A percentile compares a stretch with the other conserved stretches of the same genome.
Conservation (phyloP, 768 basidiomycete species). For the Omphalotus guepiniiformis region DNA sequence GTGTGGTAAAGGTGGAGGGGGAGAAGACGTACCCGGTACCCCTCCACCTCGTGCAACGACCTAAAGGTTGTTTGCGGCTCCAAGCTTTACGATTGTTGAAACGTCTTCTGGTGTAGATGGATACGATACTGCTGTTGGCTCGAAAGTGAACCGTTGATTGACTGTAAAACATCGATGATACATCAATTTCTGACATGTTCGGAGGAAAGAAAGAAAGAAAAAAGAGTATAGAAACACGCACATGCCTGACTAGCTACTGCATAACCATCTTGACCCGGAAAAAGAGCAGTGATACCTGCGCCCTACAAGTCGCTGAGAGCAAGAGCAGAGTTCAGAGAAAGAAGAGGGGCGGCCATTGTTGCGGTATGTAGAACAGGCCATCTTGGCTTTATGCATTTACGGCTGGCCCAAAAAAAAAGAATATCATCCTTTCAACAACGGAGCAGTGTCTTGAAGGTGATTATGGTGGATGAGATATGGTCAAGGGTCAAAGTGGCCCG, state of each 20-base stretch:
- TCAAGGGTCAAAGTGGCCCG: no score
- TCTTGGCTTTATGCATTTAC: no score
- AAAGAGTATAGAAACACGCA: neutral
- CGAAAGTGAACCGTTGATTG: constrained; percentile 36
- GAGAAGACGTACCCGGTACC: constrained; percentile 28
- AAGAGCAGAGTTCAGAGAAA: neutral
- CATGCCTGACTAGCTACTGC: constrained; percentile 9
- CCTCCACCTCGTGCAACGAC: constrained; percentile 44
- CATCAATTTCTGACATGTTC: no score
- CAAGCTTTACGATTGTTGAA: constrained; percentile 31
- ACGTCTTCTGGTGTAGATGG: constrained; percentile 32
- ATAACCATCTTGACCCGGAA: constrained; percentile 6
- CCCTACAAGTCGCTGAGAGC: neutral
- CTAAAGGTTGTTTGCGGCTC: constrained; percentile 26
- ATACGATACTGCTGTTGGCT: constrained; percentile 35
- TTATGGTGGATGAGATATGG: no score
- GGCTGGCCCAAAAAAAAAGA: no score
- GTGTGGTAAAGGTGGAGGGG: neutral
- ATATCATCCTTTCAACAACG: no score
- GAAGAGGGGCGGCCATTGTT: neutral
- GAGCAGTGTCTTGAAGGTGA: no score
- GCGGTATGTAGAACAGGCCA: no score
- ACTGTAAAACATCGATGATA: constrained; percentile 19
- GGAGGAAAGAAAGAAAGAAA: no score
- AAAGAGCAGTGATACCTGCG: constrained; percentile 10